Evolutionary conservation across 441 rosid species (phyloP).

Genomic region (Codiaeum variegatum): DNA sequence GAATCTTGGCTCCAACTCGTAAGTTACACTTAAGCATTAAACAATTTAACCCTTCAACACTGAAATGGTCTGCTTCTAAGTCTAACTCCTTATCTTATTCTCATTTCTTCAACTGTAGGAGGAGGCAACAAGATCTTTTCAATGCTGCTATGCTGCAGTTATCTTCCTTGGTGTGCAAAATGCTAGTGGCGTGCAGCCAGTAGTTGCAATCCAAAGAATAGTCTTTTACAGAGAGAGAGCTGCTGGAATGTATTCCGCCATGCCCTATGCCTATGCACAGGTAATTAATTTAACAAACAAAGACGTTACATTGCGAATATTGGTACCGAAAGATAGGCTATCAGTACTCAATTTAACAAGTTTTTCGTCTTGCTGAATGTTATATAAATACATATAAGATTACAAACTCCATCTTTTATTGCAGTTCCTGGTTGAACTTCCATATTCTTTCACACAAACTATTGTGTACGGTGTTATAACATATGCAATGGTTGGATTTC

Average conservation of each 20-base stretch:
- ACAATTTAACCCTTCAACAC: neutral
- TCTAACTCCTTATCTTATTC: slow-evolving; percentile 3
- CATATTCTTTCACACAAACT: slow-evolving; percentile 52
- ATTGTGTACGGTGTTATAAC: slow-evolving; percentile 47
- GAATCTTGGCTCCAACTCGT: slow-evolving; percentile 71
- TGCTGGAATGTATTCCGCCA: slow-evolving; percentile 70
- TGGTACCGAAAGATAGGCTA: too few relatives aligned
- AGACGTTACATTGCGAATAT: too few relatives aligned
- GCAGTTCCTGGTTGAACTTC: slow-evolving; percentile 65
- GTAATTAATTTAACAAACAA: slow-evolving; percentile 24
- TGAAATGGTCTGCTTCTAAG: neutral
- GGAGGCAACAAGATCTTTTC: slow-evolving; percentile 40
- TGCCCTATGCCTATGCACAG: slow-evolving; percentile 74
- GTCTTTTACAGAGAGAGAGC: slow-evolving; percentile 78
- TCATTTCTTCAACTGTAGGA: slow-evolving; percentile 16
- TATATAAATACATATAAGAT: neutral
- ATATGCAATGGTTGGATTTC: slow-evolving; percentile 73
- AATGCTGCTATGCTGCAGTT: slow-evolving; percentile 56
- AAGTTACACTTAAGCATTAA: slow-evolving; percentile 12
- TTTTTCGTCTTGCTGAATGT: neutral
- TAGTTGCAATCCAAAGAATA: slow-evolving; percentile 51
- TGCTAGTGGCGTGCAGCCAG: slow-evolving; percentile 51
- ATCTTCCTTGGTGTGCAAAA: slow-evolving; percentile 65
- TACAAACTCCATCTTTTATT: neutral
- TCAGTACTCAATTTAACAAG: too few relatives aligned